These are phyloP conservation scores for Polyporus tsugae DNA, from an alignment of 1,284 basidiomycete species.

Conservation along the genomic window DNA sequence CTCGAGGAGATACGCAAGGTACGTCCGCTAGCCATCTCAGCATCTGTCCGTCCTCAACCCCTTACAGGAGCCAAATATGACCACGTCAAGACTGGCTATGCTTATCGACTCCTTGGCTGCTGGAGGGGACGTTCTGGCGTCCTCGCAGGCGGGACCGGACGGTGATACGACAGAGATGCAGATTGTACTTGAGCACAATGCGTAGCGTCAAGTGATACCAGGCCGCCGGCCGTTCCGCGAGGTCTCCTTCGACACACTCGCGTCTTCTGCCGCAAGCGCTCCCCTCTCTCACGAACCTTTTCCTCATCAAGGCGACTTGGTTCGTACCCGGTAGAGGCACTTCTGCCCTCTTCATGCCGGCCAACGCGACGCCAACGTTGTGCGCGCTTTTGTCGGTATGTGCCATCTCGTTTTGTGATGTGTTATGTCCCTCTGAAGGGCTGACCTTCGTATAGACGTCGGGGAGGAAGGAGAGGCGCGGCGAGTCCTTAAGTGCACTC, in stretches of 20 bases:
- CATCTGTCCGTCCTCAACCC: background rate
- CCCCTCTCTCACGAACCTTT: background rate
- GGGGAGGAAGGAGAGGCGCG: background rate
- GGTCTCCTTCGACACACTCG: background rate
- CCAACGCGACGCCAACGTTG: no score
- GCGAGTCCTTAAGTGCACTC: background rate
- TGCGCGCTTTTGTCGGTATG: background rate
- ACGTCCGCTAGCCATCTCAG: slow-evolving; percentile 19
- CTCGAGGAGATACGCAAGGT: slow-evolving; percentile 82
- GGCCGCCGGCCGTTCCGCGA: no score
- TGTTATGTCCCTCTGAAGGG: background rate
- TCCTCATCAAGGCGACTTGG: no score
- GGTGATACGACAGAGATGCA: slow-evolving; percentile 58
- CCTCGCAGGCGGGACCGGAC: slow-evolving; percentile 42
- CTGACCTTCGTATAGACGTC: background rate
- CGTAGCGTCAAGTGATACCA: slow-evolving; percentile 14
- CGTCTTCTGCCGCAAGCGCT: background rate
- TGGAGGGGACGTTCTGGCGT: slow-evolving; percentile 74
- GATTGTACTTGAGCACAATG: slow-evolving; percentile 47
- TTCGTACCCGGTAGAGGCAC: no score
- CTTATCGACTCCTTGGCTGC: slow-evolving; percentile 82
- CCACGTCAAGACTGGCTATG: slow-evolving; percentile 66
- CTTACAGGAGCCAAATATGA: slow-evolving; percentile 74
- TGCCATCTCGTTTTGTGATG: background rate
- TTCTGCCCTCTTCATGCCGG: no score